Base-by-base conservation (phyloP, 78 protist genomes). In the Neovahlkampfia damariscottae region DNA sequence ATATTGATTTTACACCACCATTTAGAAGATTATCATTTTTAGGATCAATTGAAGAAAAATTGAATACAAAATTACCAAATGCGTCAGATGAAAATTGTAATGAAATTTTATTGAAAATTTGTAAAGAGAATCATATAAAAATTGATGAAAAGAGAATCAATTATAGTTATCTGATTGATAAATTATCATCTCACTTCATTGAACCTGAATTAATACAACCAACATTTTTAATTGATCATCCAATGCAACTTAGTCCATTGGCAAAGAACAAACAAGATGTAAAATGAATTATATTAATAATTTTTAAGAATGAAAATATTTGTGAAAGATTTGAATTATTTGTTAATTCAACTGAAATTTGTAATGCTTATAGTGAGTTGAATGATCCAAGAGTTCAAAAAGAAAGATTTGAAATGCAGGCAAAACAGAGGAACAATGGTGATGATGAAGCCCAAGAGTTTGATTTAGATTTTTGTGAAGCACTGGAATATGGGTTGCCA, bases 321-420 rank as follows among this genome's bases (percentile, higher is more conserved):
- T 58, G 83, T 27, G 86, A 84, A n/a, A 1, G 87, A 19, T 84
- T 84, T 34, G 87, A 84, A 69, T 37, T 84, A 10, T 78, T 84
- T 40, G 1, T 71, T 27, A 8, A 58, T 8, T 6, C 78, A 3
- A 1, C 31, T 29, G 87, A 84, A 41, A 2, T 84, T 6, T 6
- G 27, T 30, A 84, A 84, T 30, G 87, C 84, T 30, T 84, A 84
- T 40, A 79, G 86, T 5, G 87, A 84, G 38, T 69, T 84, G 36
- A 84, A 84, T 40, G 39, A 77, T 27, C 87, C 87, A 66, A 29
- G 70, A 34, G 81, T 74, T 35, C 87, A 84, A 35, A 1, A 74
- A 3, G 72, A 36, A 27, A 41, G 84, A 5, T 84, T 84, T 30
- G 82, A 9, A 5, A 40, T 27, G 31, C 87, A 84, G 40, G 2